Base-by-base conservation (phyloP, 768 basidiomycete genomes). In the Mycena rebaudengoi region DNA sequence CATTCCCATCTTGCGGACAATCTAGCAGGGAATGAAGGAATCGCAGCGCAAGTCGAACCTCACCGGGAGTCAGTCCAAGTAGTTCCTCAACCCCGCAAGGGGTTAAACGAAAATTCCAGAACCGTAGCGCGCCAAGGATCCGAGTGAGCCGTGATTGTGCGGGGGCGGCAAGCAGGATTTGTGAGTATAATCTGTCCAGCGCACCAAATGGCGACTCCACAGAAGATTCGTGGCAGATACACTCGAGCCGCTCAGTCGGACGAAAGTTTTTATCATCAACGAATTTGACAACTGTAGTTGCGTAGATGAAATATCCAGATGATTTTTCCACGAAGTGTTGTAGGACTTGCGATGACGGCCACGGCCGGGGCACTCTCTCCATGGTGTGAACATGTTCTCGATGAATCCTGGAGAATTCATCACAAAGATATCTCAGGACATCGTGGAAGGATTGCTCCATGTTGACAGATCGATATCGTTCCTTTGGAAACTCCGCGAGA, bases 301-400 rank as follows among this genome's bases (percentile, higher is more conserved):
- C 44, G 43, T 57, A 45, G 32, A 57, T 57, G 55, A 56, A 56
- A 18, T 56, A 56, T 5, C 55, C 55, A 7, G 55, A 57, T 18
- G 55, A 57, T 29, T 57, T 46, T 37, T 45, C 30, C 45, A n/a
- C 3, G 0, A 10, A 10, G 35, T 14, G 1, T 46, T 1, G n/a
- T n/a, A n/a, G n/a, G 5, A 48, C 20, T 0, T 57, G 14, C 18
- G 14, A 2, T 5, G 44, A 35, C 1, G 55, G 44, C 55, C 55
- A 57, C 0, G 55, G 55, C 1, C 21, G 7, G 5, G 39, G 40
- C 29, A 44, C 44, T n/a, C n/a, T n/a, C n/a, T n/a, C n/a, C n/a
- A n/a, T n/a, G n/a, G n/a, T n/a, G n/a, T n/a, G n/a, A n/a, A n/a
- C n/a, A n/a, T n/a, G n/a, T n/a, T n/a, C n/a, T n/a, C n/a, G n/a